Percentiles rank a stretch among this genome's conserved stretches.
Evolutionary conservation across 306 rosid species (phyloP).

Genomic region (Arachis hypogaea): DNA sequence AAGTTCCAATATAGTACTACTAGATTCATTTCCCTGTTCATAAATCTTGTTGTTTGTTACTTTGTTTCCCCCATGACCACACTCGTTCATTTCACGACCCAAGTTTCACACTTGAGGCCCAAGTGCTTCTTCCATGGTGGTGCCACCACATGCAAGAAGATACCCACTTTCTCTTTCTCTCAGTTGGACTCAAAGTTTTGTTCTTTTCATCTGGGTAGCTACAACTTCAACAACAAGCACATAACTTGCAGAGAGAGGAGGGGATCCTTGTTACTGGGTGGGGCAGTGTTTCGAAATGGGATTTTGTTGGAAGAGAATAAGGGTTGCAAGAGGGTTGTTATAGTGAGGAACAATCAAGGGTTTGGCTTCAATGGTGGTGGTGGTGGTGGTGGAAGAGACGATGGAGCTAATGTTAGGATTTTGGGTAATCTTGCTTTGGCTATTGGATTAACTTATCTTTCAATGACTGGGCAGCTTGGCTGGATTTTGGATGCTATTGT

Average conservation of each 20-base stretch:
- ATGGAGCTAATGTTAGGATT: conserved; percentile 71
- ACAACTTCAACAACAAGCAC: conserved; percentile 48
- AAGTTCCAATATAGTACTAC: neutral
- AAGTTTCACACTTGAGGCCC: conserved; percentile 50
- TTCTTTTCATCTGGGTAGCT: conserved; percentile 44
- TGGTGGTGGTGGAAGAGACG: conserved; percentile 71
- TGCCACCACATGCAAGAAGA: conserved; percentile 38
- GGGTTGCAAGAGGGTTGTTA: conserved; percentile 53
- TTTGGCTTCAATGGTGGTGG: conserved; percentile 78
- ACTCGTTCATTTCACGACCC: conserved; percentile 50
- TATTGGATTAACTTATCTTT: conserved; percentile 87
- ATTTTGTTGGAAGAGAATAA: conserved; percentile 51
- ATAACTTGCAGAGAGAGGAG: conserved; percentile 46
- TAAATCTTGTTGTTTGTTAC: neutral
- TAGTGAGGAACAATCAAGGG: conserved; percentile 70
- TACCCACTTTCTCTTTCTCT: conserved; percentile 48
- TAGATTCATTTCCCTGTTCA: conserved; percentile 27
- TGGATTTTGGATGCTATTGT: conserved; percentile 97
- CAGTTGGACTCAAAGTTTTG: conserved; percentile 42
- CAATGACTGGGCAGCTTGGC: conserved; percentile 95
- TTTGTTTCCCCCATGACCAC: conserved; percentile 49
- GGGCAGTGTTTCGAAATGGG: conserved; percentile 40
- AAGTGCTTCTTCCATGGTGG: conserved; percentile 34
- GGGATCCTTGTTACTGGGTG: conserved; percentile 41
- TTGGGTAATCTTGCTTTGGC: conserved; percentile 87